These are phyloP conservation scores for Aechmea fasciata DNA, from an alignment of 176 grass and related monocot genomes.

Conservation along the genomic window DNA sequence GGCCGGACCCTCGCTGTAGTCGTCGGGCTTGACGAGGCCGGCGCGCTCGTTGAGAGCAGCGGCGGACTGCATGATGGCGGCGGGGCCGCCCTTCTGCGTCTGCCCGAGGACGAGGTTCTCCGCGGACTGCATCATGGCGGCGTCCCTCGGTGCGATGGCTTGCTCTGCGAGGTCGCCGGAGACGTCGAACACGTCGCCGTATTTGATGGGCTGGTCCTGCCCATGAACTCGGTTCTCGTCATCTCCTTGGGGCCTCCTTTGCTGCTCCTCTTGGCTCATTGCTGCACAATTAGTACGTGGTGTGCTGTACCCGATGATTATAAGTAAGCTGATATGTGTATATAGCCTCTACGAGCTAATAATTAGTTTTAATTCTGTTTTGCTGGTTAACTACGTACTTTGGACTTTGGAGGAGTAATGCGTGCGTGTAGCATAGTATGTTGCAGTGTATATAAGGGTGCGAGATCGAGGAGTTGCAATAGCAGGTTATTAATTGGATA, in stretches of 20 bases:
- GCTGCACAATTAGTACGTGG: no score
- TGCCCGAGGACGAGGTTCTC: slow-evolving; percentile 37
- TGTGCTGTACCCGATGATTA: no score
- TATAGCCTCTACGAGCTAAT: no score
- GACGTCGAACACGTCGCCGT: slow-evolving; percentile 52
- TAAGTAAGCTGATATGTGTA: no score
- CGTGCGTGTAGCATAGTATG: background rate
- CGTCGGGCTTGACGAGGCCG: slow-evolving; percentile 20
- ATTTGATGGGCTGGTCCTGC: slow-evolving; percentile 28
- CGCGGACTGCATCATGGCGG: slow-evolving; percentile 44
- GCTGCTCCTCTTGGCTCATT: slow-evolving; percentile 30
- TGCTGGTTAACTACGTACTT: no score
- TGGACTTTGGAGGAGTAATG: no score
- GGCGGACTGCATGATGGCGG: slow-evolving; percentile 41
- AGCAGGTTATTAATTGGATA: background rate
- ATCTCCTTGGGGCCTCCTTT: slow-evolving; percentile 14
- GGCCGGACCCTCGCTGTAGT: slow-evolving; percentile 16
- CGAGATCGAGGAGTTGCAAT: background rate
- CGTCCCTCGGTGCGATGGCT: slow-evolving; percentile 44
- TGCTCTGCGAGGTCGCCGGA: slow-evolving; percentile 27
- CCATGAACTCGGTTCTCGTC: background rate
- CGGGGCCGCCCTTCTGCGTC: slow-evolving; percentile 26
- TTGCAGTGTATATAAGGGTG: background rate
- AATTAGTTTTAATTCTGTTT: no score
- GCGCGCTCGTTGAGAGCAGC: slow-evolving; percentile 33